These are phyloP conservation scores for Aspergillus sp. DNA, from an alignment of 2,329 filamentous ascomycete species.

Conservation along the genomic window DNA sequence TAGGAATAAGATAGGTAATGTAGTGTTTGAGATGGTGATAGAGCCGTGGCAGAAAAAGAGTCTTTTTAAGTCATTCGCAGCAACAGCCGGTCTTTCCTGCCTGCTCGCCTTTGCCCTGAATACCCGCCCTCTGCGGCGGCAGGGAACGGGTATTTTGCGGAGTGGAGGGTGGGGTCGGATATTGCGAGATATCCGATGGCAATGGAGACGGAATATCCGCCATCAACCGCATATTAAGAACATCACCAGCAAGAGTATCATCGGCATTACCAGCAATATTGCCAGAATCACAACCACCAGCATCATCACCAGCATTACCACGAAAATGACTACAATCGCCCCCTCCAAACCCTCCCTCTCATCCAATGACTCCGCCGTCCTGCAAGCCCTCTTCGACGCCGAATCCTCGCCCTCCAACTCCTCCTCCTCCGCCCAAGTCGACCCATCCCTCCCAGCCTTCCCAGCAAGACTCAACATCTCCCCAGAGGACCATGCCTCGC, in stretches of 20 bases:
- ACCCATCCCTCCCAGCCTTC: constrained; percentile 31
- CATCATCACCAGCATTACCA: no score
- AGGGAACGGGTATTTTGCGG: constrained; percentile 7
- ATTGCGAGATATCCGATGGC: background rate
- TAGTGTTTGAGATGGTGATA: background rate
- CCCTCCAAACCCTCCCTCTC: constrained; percentile 23
- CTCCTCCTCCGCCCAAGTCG: constrained; percentile 29
- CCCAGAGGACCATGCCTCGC: constrained; percentile 21
- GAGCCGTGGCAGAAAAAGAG: no score
- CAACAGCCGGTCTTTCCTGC: no score
- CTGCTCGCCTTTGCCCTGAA: no score
- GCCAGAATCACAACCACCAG: background rate
- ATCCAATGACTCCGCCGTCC: constrained; percentile 37
- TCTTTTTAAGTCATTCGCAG: no score
- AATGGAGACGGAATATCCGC: no score
- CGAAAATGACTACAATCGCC: constrained; percentile 13
- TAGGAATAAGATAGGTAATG: background rate
- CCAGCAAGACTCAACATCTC: constrained; percentile 29
- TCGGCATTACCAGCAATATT: no score
- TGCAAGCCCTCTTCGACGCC: constrained; percentile 39
- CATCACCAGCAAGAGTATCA: no score
- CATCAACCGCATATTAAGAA: no score
- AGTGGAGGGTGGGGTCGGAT: background rate
- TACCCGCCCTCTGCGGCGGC: no score
- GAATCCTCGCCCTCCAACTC: constrained; percentile 36